A percentile compares a stretch with the other conserved stretches of the same genome.
These are phyloP conservation scores for Angophora floribunda DNA, from an alignment of 345 rosid species.

Conservation along the genomic window DNA sequence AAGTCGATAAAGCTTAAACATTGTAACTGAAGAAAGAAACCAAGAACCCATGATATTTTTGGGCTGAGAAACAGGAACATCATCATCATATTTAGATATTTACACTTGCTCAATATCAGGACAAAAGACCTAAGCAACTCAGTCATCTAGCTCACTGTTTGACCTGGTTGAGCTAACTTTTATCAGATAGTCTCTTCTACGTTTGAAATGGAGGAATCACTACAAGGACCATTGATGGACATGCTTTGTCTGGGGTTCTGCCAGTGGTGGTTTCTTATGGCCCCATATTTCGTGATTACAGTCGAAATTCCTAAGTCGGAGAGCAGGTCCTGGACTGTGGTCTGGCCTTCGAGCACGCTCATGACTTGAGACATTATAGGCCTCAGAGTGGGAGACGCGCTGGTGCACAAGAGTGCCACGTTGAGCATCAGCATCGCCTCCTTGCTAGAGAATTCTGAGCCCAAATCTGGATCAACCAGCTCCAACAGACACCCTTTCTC, in stretches of 20 bases:
- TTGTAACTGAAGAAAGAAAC: background rate
- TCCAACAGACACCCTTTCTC: slow-evolving; percentile 57
- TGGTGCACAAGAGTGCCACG: slow-evolving; percentile 73
- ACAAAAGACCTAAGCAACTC: background rate
- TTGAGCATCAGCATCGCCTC: slow-evolving; percentile 73
- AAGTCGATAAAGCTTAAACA: background rate
- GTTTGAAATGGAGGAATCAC: slow-evolving; percentile 17
- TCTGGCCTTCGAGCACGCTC: slow-evolving; percentile 73
- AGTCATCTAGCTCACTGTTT: background rate
- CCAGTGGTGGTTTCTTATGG: slow-evolving; percentile 79
- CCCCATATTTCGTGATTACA: slow-evolving; percentile 48
- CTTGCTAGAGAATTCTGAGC: slow-evolving; percentile 41
- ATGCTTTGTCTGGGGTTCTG: slow-evolving; percentile 48
- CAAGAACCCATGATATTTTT: background rate
- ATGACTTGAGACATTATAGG: slow-evolving; percentile 89
- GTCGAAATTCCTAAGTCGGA: slow-evolving; percentile 66
- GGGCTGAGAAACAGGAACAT: background rate
- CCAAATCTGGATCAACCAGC: slow-evolving; percentile 53
- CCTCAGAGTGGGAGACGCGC: slow-evolving; percentile 76
- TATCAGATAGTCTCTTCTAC: slow-evolving; percentile 23
- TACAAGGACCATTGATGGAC: slow-evolving; percentile 18
- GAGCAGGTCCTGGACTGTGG: slow-evolving; percentile 57
- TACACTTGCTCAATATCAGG: background rate
- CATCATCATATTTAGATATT: background rate
- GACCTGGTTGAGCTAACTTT: background rate